Conservation (phyloP, 352 stramenopile genomes). For the Globisporangium carolinianum region DNA sequence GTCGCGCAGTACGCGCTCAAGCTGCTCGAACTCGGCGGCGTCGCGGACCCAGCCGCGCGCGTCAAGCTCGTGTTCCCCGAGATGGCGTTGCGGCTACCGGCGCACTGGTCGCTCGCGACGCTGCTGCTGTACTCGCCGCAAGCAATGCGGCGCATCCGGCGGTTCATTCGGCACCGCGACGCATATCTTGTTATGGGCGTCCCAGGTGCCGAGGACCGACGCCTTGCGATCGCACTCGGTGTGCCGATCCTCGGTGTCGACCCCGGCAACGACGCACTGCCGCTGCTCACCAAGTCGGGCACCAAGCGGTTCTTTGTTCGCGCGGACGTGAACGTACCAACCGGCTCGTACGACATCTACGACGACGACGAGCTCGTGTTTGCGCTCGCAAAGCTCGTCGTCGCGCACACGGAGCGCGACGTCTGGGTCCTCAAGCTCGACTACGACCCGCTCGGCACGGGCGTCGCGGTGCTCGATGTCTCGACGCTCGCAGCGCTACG, state of each 20-base stretch:
- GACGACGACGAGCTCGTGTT: constrained; percentile 81
- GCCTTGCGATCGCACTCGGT: constrained; percentile 67
- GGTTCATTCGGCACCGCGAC: constrained; percentile 45
- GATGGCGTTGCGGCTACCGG: constrained; percentile 69
- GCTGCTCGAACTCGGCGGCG: constrained; percentile 71
- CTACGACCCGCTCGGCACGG: constrained; percentile 58
- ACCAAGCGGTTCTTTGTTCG: constrained; percentile 77
- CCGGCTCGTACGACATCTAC: constrained; percentile 86
- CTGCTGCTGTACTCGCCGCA: constrained; percentile 78
- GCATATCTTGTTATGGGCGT: constrained; percentile 76
- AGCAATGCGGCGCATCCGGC: constrained; percentile 64
- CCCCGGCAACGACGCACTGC: constrained; percentile 24
- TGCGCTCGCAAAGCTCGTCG: constrained; percentile 81
- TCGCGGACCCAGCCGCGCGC: constrained; percentile 44
- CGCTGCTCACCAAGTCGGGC: constrained; percentile 71
- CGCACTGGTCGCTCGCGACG: constrained; percentile 75
- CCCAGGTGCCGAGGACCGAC: constrained; percentile 73
- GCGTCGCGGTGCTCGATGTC: constrained; percentile 62
- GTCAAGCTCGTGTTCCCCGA: constrained; percentile 84
- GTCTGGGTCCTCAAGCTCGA: constrained; percentile 83
- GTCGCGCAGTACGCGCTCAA: constrained; percentile 81
- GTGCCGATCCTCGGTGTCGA: constrained; percentile 70
- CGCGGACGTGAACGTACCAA: constrained; percentile 82
- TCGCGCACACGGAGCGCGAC: constrained; percentile 72
- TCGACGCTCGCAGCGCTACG: constrained; percentile 47